Base-by-base conservation (phyloP, 257 asterid genomes). In the Fraxinus cuspidata region DNA sequence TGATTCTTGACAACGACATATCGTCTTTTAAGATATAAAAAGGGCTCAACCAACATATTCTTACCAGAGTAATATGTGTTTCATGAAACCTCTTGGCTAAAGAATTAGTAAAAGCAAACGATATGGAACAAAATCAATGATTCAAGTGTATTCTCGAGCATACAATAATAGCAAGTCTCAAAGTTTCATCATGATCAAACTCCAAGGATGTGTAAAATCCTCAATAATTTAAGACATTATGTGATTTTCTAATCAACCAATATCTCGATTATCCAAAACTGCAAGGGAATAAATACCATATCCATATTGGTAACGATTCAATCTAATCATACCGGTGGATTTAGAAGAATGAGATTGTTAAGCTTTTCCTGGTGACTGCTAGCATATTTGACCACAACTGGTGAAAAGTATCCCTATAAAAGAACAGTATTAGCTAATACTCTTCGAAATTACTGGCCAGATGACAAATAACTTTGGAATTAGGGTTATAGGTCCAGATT, bases 391-490 rank as follows among this genome's bases (percentile, higher is more conserved):
- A 94, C 92, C 35, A 83, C 99, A 66, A 88, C 85, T 7, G 97
- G 96, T 7, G 97, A 74, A 83, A 94, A 92, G 76, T 90, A 94
- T 31, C 97, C 99, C 99, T 92, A 82, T 56, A 80, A 77, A 77
- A 78, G 34, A 76, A 56, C 58, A 73, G 64, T 35, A 79, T n/a
- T 69, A 51, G 70, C 73, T 40, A 49, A 72, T 29, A 23, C 49
- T 37, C 28, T 40, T 70, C 56, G 76, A 37, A 72, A 72, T 71
- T 64, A 78, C 53, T 79, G 11, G 40, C 3, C 72, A 38, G 23
- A 40, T 68, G 63, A 47, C 19, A 74, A 69, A 71, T 74, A 4
- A 44, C 11, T 18, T 6, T 38, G 51, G 47, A n/a, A 49, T 15
- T 76, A 11, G 31, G 38, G 16, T 64, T 75, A 34, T 29, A 44